Percentiles rank a stretch among this genome's conserved stretches.
Conservation (phyloP, 2,329 filamentous ascomycete species). For the Alternaria arbusti region DNA sequence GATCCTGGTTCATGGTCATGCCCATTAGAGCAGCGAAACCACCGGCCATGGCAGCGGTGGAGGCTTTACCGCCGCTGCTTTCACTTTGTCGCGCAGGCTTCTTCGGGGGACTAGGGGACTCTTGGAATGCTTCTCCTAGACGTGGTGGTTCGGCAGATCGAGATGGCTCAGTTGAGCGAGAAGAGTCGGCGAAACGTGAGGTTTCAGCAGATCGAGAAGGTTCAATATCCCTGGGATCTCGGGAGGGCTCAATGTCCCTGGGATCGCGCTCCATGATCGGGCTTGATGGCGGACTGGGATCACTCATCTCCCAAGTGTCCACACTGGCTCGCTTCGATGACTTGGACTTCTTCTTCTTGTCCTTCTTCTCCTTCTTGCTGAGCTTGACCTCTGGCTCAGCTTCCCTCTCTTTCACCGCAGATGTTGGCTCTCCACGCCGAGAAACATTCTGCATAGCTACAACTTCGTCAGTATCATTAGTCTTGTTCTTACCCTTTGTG, state of each 20-base stretch:
- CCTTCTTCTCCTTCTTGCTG: conserved; percentile 23
- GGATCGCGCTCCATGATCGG: conserved; percentile 43
- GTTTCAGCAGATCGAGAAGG: conserved; percentile 1
- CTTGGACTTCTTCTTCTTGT: conserved; percentile 45
- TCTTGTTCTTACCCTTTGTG: conserved; percentile 37
- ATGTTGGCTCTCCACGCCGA: conserved; percentile 14
- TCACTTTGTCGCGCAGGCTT: conserved; percentile 12
- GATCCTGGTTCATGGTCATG: conserved; percentile 41
- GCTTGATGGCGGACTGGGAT: conserved; percentile 30
- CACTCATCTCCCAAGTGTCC: conserved; percentile 41
- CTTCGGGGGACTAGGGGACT: conserved; percentile 6
- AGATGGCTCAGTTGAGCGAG: neutral
- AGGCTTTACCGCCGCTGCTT: conserved; percentile 23
- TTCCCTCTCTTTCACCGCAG: conserved; percentile 23
- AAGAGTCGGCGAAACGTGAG: neutral
- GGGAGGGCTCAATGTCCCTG: conserved; percentile 9
- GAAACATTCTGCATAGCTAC: conserved; percentile 25
- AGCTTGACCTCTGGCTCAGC: conserved; percentile 43
- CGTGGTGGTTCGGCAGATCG: neutral
- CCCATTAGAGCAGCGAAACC: conserved; percentile 45
- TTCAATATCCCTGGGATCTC: neutral
- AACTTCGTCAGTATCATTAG: conserved; percentile 30
- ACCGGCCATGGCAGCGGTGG: conserved; percentile 35
- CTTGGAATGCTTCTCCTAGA: neutral
- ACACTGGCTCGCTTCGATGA: conserved; percentile 37